Percentiles rank a stretch among this genome's conserved stretches.
Evolutionary conservation across 2,329 filamentous ascomycete species (phyloP).

Genomic region (Exophiala mesophila): DNA sequence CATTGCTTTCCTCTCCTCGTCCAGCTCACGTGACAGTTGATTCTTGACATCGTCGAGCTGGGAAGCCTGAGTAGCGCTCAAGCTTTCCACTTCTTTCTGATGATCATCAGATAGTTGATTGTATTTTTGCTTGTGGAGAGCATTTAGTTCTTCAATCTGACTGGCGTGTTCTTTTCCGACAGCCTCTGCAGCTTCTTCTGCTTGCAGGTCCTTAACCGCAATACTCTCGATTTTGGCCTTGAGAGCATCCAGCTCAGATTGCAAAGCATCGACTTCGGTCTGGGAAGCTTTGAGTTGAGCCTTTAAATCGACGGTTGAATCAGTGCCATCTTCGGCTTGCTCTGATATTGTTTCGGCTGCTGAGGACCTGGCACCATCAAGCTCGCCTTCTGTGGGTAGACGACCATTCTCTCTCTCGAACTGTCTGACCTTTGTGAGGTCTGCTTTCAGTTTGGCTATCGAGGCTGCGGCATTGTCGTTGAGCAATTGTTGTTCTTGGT

Average conservation of each 20-base stretch:
- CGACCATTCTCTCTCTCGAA: slow-evolving; percentile 25
- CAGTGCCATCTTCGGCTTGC: not conserved
- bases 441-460: slow-evolving; percentile 27
- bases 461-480: slow-evolving; percentile 24
- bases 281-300: slow-evolving; percentile 15
- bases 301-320: slow-evolving; percentile 3
- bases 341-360: slow-evolving; percentile 6
- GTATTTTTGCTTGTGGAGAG: slow-evolving; percentile 19
- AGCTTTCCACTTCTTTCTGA: slow-evolving; percentile 34
- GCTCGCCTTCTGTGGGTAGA: slow-evolving; percentile 18
- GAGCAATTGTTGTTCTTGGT: slow-evolving; percentile 25
- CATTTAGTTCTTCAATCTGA: slow-evolving; percentile 16
- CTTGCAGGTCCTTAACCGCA: slow-evolving; percentile 36
- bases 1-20: slow-evolving; percentile 7
- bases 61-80: slow-evolving; percentile 26
- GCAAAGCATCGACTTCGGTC: slow-evolving; percentile 16
- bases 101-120: slow-evolving; percentile 14
- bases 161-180: slow-evolving; percentile 24
- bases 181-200: slow-evolving; percentile 33
- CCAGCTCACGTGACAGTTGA: not conserved
- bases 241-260: slow-evolving; percentile 31
- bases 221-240: slow-evolving; percentile 36
- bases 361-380: slow-evolving; percentile 18
- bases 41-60: slow-evolving; percentile 13
- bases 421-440: slow-evolving; percentile 23